These are phyloP conservation scores for Jacaranda copaia DNA, from an alignment of 257 asterid species.

Conservation along the genomic window DNA sequence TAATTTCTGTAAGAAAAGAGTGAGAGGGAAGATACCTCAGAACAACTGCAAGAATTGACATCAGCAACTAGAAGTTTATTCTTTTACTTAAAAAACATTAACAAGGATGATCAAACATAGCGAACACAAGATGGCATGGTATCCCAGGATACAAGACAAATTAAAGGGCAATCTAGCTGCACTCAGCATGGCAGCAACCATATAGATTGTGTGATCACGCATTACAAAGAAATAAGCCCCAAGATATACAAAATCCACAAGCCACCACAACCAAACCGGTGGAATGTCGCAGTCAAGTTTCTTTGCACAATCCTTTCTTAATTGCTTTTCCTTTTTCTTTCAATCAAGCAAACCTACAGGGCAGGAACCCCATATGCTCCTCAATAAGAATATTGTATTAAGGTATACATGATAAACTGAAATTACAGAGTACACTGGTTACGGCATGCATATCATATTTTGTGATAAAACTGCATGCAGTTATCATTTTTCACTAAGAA, in stretches of 20 bases:
- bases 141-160: background rate
- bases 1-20: background rate
- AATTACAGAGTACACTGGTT: background rate
- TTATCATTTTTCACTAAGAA: slow-evolving; percentile 10
- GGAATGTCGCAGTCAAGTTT: background rate
- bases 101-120: background rate
- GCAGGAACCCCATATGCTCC: background rate
- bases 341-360: background rate
- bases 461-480: slow-evolving; percentile 2
- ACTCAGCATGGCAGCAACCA: background rate
- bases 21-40: background rate
- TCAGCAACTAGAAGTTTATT: background rate
- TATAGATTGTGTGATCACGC: background rate
- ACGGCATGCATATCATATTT: background rate
- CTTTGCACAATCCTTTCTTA: background rate
- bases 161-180: background rate
- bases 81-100: background rate
- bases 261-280: background rate
- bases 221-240: slow-evolving; percentile 14
- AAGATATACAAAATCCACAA: slow-evolving; percentile 2
- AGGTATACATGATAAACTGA: background rate
- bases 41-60: background rate
- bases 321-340: background rate
- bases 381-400: background rate
- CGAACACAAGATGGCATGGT: background rate